Base-by-base conservation (phyloP, 1,139 yeast genomes). In the Candida sanyaensis region DNA sequence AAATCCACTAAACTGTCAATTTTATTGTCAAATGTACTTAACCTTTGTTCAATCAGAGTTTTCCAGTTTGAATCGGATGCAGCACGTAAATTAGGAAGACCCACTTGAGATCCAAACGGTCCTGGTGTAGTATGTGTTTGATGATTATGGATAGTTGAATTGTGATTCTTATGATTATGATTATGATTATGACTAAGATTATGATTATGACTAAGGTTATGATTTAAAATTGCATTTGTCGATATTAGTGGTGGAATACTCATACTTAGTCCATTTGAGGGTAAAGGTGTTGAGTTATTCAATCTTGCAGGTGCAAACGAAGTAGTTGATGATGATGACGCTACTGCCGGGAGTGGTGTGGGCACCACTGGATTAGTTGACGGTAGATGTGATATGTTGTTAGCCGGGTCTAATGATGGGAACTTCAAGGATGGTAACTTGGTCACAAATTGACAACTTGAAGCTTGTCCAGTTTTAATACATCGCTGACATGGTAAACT, bases 401-500 rank as follows among this genome's bases (percentile, higher is more conserved):
- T 34, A 13, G 12, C 27, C 9, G 53, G 36, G n/a, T 41, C 46
- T 37, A 48, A 37, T 5, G 51, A 71, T 46, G 73, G 78, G 58
- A 64, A 75, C 62, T 58, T 66, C 26, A 73, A 50, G 4, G 77
- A 66, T 1, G 86, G 83, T 4, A 81, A 69, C 53, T 80, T 81
- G 43, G 79, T 77, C 37, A 80, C 81, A 62, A 79, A 84, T 41
- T 78, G 78, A 56, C 90, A 85, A 39, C 72, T 61, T 13, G 59
- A 55, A 1, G 65, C 77, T 38, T 80, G 71, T 23, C 80, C 80
- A 21, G 69, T 73, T 40, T 75, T 75, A 21, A 71, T 55, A 58
- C 91, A 85, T 49, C 88, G 61, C 52, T 77, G 79, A 60, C 91
- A 85, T 1, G 86, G 85, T 42, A 76, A 63, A n/a, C 61, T 59